Evolutionary conservation across 1,139 yeast species (phyloP), one percentile per base, ranked within the genome.

Genomic region (Zhuliangozyma blackwelliae): DNA sequence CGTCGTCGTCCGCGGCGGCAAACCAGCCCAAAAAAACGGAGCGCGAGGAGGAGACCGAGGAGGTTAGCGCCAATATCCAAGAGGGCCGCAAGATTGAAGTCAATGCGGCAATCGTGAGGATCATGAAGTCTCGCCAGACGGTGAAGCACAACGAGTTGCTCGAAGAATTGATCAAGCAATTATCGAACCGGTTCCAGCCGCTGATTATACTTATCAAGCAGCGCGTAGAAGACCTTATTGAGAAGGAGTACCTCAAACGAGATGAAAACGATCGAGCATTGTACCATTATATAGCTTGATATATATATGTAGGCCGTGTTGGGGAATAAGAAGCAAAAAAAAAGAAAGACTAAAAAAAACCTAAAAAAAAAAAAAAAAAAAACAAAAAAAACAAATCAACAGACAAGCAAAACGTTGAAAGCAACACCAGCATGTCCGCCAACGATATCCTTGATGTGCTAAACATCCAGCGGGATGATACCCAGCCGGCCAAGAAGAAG

Each of bases 81-180:
- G 68, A 68, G 37, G 79, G 77, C 19, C 59, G 79, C 35, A 65
- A 77, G 45, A 70, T 73, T 39, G 88, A 82, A 50, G 71, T 86
- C 3, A 94, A 87, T 51, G 97, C 97, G 0, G 95, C 96, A 0
- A 77, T 90, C 39, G 96, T 90, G 2, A 72, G 97, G 38, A 77
- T 84, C 9, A 82, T 92, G 92, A 92, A 92, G 56, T 73, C 86
- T 1, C 66, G 90, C 27, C 82, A 80, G 49, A 60, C 71, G 0
- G 53, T 83, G 38, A 68, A 61, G 29, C 92, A 85, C 54, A 77
- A 78, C 45, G 82, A 82, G 40, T 66, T 90, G 39, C 65, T 86
- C 16, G 75, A 74, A 32, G 90, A 82, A 46, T 78, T 82, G 7
- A 72, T 84, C 13, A 71, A 74, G 37, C 87, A 80, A 46, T 67